phyloP scores from a whole-genome alignment of 2,329 filamentous ascomycete genomes.

The Pseudocercospora fuligena region DNA sequence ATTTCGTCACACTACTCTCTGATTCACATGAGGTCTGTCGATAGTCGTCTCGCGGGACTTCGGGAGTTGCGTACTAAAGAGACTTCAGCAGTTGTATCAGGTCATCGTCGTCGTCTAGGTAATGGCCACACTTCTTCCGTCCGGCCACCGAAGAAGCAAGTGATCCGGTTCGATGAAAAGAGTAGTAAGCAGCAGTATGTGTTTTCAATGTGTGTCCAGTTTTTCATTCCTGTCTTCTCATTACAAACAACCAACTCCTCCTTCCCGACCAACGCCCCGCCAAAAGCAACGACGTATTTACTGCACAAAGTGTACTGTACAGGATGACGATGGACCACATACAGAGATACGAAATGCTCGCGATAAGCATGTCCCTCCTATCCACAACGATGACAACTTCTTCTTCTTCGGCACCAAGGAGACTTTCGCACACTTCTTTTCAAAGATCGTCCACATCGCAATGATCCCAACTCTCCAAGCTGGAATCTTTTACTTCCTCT shows the following conservation, averaged over 20 bases:
- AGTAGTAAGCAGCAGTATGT: neutral
- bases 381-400: neutral
- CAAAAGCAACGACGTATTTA: slow-evolving; percentile 4
- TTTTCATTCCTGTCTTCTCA: slow-evolving; percentile 13
- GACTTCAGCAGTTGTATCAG: neutral
- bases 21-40: neutral
- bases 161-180: neutral
- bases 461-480: neutral
- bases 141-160: neutral
- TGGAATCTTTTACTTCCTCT: neutral
- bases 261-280: neutral
- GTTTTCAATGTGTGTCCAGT: neutral
- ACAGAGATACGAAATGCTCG: slow-evolving; percentile 22
- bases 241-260: slow-evolving; percentile 6
- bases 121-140: neutral
- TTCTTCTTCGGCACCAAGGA: slow-evolving; percentile 10
- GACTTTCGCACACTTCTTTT: slow-evolving; percentile 13
- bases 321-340: neutral
- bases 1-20: slow-evolving; percentile 1
- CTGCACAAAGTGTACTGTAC: slow-evolving; percentile 5
- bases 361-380: slow-evolving; percentile 15
- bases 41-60: neutral
- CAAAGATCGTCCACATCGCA: slow-evolving; percentile 17
- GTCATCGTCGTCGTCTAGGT: neutral
- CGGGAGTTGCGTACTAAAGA: neutral